Evolutionary conservation across 345 rosid genomes (phyloP).

Genomic region (Garcia nutans): DNA sequence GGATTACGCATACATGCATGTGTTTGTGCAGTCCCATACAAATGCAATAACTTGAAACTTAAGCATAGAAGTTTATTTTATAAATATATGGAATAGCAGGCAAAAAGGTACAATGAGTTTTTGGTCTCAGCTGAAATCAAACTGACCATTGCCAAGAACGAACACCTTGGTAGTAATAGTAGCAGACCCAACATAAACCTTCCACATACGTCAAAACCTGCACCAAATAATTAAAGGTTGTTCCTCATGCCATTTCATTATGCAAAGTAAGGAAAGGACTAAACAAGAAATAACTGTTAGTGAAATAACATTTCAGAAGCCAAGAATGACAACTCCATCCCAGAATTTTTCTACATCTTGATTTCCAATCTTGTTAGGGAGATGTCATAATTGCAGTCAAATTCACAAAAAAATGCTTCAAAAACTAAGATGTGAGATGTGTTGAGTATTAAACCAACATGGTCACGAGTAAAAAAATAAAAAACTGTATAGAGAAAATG

Average conservation of each 20-base stretch:
- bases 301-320: neutral
- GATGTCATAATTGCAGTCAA: neutral
- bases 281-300: neutral
- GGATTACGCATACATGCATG: neutral
- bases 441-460: too few relatives aligned
- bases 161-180: constrained; percentile 93
- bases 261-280: neutral
- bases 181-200: constrained; percentile 98
- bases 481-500: neutral
- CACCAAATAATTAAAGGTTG: constrained; percentile 20
- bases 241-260: neutral
- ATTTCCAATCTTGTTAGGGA: neutral
- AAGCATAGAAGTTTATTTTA: neutral
- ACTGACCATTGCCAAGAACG: constrained; percentile 98
- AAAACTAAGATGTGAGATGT: neutral
- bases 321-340: neutral
- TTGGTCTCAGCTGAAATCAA: constrained; percentile 5
- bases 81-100: neutral
- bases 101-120: neutral
- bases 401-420: neutral
- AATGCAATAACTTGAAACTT: neutral
- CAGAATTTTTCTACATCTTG: neutral
- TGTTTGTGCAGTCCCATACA: neutral
- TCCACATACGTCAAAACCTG: constrained; percentile 92
- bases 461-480: too few relatives aligned